These are phyloP conservation scores for Penicillium nordicum DNA, from an alignment of 2,329 filamentous ascomycete genomes.

Conservation along the genomic window DNA sequence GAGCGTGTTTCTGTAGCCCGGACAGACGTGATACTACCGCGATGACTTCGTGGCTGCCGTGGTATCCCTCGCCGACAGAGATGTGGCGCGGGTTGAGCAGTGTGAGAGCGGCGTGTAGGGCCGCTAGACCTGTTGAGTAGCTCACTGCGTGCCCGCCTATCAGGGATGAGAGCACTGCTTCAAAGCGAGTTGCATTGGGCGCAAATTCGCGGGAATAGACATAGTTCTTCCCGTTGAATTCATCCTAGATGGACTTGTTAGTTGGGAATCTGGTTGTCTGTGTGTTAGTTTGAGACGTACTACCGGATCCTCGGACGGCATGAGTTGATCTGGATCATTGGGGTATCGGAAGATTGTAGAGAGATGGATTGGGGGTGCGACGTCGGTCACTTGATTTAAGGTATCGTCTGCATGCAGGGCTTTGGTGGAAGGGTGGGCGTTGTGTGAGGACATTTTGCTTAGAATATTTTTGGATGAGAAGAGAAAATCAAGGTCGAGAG, in stretches of 20 bases:
- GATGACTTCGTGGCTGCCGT: slow-evolving; percentile 90
- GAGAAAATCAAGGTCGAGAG: neutral
- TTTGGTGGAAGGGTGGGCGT: slow-evolving; percentile 48
- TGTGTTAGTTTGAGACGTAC: slow-evolving; percentile 42
- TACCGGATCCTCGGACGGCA: slow-evolving; percentile 50
- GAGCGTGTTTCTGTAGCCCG: slow-evolving; percentile 66
- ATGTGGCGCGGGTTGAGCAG: slow-evolving; percentile 77
- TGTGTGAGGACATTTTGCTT: slow-evolving; percentile 19
- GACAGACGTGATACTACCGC: slow-evolving; percentile 68
- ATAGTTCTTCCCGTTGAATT: slow-evolving; percentile 48
- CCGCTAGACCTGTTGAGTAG: slow-evolving; percentile 79
- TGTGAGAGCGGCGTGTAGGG: slow-evolving; percentile 81
- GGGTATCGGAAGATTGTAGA: slow-evolving; percentile 86
- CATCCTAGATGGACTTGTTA: slow-evolving; percentile 11
- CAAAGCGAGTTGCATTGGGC: slow-evolving; percentile 80
- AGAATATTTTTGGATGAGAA: neutral
- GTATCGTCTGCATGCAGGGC: slow-evolving; percentile 77
- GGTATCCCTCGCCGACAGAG: slow-evolving; percentile 80
- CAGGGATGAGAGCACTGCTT: slow-evolving; percentile 74
- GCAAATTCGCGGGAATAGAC: slow-evolving; percentile 79
- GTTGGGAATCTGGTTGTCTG: too few relatives aligned
- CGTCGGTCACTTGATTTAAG: slow-evolving; percentile 69
- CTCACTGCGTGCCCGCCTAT: slow-evolving; percentile 63
- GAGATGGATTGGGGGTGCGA: slow-evolving; percentile 84
- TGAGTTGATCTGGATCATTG: slow-evolving; percentile 63